phyloP scores from a whole-genome alignment of 2,329 filamentous ascomycete genomes.

The Fusarium sp. region DNA sequence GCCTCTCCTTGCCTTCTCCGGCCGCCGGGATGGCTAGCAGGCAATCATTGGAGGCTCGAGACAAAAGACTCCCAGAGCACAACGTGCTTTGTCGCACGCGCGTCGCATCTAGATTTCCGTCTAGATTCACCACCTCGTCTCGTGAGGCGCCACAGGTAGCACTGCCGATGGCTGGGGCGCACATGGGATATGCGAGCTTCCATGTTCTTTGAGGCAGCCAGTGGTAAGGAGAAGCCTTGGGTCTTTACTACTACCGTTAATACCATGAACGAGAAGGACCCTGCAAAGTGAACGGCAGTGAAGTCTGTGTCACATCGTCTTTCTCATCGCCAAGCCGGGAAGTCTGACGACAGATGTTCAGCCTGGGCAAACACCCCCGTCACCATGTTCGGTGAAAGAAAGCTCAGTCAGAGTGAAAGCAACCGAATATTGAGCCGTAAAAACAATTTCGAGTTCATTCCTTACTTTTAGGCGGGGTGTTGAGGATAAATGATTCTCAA shows the following conservation, averaged over 20 bases:
- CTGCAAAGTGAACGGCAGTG: neutral
- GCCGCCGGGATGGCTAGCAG: constrained; percentile 1
- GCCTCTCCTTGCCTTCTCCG: constrained; percentile 21
- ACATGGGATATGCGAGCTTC: constrained; percentile 34
- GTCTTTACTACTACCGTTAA: neutral
- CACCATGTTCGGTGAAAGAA: neutral
- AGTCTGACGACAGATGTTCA: neutral
- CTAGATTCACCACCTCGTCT: constrained; percentile 21
- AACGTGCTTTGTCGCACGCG: constrained; percentile 34
- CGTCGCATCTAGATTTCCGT: constrained; percentile 36
- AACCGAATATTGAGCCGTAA: neutral
- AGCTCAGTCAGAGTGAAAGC: neutral
- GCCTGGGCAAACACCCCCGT: neutral
- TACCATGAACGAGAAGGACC: neutral
- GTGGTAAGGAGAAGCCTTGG: neutral
- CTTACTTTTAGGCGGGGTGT: neutral
- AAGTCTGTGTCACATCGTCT: neutral
- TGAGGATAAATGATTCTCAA: neutral
- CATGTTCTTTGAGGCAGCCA: constrained; percentile 6
- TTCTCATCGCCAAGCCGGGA: constrained; percentile 4
- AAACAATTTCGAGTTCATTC: neutral
- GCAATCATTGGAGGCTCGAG: constrained; percentile 22
- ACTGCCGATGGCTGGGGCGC: constrained; percentile 22
- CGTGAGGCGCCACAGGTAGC: constrained; percentile 30
- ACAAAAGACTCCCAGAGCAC: constrained; percentile 10